phyloP scores from a whole-genome alignment of 176 grass and related monocot genomes.

The Oropetium thomaeum region DNA sequence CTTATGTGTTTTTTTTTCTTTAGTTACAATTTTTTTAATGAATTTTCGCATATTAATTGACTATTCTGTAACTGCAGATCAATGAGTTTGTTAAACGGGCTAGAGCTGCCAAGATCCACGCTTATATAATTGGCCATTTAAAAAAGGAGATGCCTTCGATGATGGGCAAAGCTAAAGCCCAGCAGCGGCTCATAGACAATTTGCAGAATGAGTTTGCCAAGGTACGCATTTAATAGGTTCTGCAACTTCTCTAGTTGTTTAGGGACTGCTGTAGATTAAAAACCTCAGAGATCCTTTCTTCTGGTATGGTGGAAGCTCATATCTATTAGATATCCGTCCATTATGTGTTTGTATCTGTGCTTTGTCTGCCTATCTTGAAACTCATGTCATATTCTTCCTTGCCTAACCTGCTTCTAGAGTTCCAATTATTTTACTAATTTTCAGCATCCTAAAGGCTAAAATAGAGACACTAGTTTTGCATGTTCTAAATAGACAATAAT shows the following conservation, averaged over 20 bases:
- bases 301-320: not conserved
- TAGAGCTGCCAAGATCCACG: conserved; percentile 95
- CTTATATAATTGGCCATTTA: conserved; percentile 88
- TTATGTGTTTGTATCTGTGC: not conserved
- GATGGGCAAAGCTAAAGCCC: conserved; percentile 94
- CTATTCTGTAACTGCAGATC: conserved; percentile 47
- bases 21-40: no score
- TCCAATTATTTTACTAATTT: not conserved
- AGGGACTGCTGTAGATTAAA: not conserved
- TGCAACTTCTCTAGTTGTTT: not conserved
- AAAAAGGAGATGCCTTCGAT: conserved; percentile 91
- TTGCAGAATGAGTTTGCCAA: conserved; percentile 78
- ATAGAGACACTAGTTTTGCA: not conserved
- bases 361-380: not conserved
- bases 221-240: conserved; percentile 35
- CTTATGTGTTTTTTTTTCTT: not conserved
- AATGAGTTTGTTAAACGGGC: conserved; percentile 98
- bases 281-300: not conserved
- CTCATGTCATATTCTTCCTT: not conserved
- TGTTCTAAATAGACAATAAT: not conserved
- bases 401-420: not conserved
- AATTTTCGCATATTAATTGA: conserved; percentile 23
- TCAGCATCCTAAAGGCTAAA: not conserved
- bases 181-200: conserved; percentile 86
- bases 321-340: not conserved